phyloP scores from a whole-genome alignment of 495 filamentous ascomycete species.

The Entonaema liquescens region DNA sequence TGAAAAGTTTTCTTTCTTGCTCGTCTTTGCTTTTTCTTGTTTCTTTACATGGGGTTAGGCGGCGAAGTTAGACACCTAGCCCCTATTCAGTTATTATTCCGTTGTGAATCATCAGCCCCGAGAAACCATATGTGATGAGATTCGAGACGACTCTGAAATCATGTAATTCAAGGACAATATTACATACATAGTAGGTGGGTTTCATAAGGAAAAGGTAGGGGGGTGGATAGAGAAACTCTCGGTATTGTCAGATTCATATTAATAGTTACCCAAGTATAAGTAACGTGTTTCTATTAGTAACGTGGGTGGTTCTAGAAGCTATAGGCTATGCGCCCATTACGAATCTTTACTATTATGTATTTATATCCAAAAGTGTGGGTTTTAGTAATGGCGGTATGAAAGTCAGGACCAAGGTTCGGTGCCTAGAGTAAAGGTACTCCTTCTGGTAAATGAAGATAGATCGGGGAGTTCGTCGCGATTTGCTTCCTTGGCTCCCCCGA shows the following conservation, averaged over 20 bases:
- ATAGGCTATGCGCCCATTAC: background rate
- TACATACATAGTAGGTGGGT: background rate
- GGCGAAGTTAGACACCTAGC: background rate
- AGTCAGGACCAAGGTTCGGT: background rate
- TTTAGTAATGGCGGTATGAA: background rate
- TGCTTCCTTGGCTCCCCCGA: conserved; percentile 2
- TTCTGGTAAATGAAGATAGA: background rate
- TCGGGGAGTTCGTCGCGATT: conserved; percentile 2
- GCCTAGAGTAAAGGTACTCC: background rate
- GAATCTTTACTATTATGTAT: background rate
- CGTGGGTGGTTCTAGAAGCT: background rate
- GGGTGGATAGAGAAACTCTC: background rate
- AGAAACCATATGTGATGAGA: background rate
- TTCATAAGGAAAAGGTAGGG: too few species aligned
- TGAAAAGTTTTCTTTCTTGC: background rate
- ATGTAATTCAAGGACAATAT: background rate
- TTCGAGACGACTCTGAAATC: background rate
- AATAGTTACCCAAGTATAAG: background rate
- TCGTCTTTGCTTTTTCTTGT: background rate
- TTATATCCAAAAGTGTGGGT: background rate
- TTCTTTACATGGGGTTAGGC: background rate
- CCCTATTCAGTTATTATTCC: background rate
- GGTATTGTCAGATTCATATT: background rate
- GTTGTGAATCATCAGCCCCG: background rate
- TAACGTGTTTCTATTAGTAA: background rate